These are phyloP conservation scores for Penicillium sp. DNA, from an alignment of 2,329 filamentous ascomycete species.

Conservation along the genomic window DNA sequence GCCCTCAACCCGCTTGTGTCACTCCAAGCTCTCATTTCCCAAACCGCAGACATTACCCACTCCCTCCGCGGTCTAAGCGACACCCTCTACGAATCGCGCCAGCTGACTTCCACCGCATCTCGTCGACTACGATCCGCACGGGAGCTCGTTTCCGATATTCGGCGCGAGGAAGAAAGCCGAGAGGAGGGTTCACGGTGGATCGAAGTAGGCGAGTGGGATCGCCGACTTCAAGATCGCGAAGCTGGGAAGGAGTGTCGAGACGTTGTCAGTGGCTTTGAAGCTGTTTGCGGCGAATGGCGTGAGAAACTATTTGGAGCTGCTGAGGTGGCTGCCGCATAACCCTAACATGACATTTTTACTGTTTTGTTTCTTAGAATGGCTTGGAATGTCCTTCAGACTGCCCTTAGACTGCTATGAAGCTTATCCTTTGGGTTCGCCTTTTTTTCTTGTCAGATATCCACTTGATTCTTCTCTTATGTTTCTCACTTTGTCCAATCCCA, in stretches of 20 bases:
- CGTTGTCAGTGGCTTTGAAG: slow-evolving; percentile 89
- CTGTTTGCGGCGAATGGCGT: slow-evolving; percentile 82
- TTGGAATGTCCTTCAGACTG: neutral
- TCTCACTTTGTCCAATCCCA: neutral
- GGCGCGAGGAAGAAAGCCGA: slow-evolving; percentile 75
- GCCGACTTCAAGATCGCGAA: slow-evolving; percentile 71
- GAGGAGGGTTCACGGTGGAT: slow-evolving; percentile 85
- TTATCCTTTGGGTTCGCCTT: neutral
- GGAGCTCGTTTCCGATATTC: slow-evolving; percentile 83
- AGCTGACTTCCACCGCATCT: slow-evolving; percentile 79
- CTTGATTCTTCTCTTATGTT: slow-evolving; percentile 6
- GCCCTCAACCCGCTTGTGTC: slow-evolving; percentile 59
- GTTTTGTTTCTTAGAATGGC: neutral
- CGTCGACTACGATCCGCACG: slow-evolving; percentile 77
- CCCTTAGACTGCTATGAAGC: slow-evolving; percentile 13
- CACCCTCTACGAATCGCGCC: slow-evolving; percentile 89
- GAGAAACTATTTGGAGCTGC: slow-evolving; percentile 64
- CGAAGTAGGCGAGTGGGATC: slow-evolving; percentile 78
- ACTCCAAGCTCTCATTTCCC: slow-evolving; percentile 65
- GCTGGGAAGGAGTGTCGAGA: slow-evolving; percentile 82
- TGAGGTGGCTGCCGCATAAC: slow-evolving; percentile 34
- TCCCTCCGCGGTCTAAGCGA: slow-evolving; percentile 86
- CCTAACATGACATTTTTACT: neutral
- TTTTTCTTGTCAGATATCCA: slow-evolving; percentile 19
- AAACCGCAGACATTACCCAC: slow-evolving; percentile 72